phyloP scores from a whole-genome alignment of 108 stramenopile species.

The Parietichytrium sp. region DNA sequence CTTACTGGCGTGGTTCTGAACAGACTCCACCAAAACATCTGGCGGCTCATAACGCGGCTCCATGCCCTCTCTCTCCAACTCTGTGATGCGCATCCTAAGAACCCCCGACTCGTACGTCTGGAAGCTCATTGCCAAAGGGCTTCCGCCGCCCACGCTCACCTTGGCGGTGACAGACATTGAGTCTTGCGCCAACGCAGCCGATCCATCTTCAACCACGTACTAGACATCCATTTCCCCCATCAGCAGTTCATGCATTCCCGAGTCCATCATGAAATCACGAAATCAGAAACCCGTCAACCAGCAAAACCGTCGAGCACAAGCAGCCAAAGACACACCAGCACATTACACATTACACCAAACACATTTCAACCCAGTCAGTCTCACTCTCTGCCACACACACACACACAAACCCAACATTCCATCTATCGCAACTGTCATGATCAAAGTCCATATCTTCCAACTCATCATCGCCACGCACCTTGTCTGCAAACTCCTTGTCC shows the following conservation, averaged over 20 bases:
- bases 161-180: background rate
- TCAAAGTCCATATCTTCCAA: background rate
- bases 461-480: background rate
- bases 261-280: no score
- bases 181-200: background rate
- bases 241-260: no score
- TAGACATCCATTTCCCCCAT: background rate
- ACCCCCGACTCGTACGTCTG: conserved; percentile 15
- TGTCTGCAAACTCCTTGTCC: conserved; percentile 32
- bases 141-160: background rate
- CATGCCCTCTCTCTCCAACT: background rate
- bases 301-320: background rate
- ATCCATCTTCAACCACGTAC: background rate
- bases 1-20: background rate
- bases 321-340: background rate
- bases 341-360: background rate
- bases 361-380: background rate
- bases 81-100: conserved; percentile 8
- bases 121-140: background rate
- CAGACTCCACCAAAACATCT: background rate
- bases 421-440: background rate
- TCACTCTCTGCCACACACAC: background rate
- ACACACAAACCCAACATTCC: background rate
- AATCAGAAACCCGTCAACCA: no score
- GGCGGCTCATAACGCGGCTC: background rate